A percentile compares a stretch with the other conserved stretches of the same genome.
Evolutionary conservation across 2,329 filamentous ascomycete species (phyloP).

Genomic region (Aspergillus cejpii): DNA sequence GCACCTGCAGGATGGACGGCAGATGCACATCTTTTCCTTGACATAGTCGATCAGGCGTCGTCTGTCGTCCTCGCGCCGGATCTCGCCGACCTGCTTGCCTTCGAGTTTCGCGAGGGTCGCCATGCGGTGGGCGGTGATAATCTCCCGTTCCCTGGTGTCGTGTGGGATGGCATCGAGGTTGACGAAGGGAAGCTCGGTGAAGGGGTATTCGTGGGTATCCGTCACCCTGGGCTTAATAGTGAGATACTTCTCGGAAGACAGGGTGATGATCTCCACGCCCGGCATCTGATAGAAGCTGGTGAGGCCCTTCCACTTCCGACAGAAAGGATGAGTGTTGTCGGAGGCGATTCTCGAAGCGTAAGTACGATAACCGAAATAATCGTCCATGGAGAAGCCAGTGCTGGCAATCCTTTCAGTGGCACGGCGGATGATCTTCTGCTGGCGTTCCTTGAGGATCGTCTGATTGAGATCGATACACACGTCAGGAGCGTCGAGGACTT

Average conservation of each 20-base stretch:
- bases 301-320: slow-evolving; percentile 26
- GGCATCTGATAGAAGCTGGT: slow-evolving; percentile 27
- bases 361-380: slow-evolving; percentile 27
- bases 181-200: slow-evolving; percentile 22
- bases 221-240: slow-evolving; percentile 17
- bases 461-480: slow-evolving; percentile 25
- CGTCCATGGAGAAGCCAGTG: slow-evolving; percentile 15
- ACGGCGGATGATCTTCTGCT: slow-evolving; percentile 25
- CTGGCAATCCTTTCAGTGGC: slow-evolving; percentile 15
- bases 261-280: slow-evolving; percentile 23
- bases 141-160: slow-evolving; percentile 21
- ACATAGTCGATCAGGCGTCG: slow-evolving; percentile 22
- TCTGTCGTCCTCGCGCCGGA: slow-evolving; percentile 24
- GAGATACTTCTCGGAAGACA: slow-evolving; percentile 35
- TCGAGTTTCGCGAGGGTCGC: slow-evolving; percentile 31
- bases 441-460: slow-evolving; percentile 24
- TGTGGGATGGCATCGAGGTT: slow-evolving; percentile 13
- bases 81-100: slow-evolving; percentile 31
- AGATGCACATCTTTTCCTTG: slow-evolving; percentile 34
- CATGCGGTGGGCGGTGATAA: slow-evolving; percentile 28
- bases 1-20: slow-evolving; percentile 29
- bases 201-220: slow-evolving; percentile 12
- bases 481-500: slow-evolving; percentile 23
- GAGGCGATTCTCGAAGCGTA: slow-evolving; percentile 21
- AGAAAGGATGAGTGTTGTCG: slow-evolving; percentile 20